Conservation (phyloP, 192 early-diverging fungal species). For the Coemansia sp. region DNA sequence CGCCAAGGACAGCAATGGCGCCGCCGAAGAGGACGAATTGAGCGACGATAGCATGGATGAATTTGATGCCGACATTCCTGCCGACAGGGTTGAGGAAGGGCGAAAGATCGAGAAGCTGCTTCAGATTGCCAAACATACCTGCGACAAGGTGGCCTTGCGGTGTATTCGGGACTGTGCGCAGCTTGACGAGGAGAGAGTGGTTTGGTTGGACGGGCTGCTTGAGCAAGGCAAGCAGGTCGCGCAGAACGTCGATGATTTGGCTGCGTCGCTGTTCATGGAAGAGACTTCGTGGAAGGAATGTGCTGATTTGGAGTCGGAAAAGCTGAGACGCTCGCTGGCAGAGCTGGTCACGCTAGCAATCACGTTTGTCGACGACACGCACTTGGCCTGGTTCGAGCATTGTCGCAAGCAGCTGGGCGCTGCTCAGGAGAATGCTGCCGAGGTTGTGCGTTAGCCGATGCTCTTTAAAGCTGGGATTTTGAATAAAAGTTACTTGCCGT, state of each 20-base stretch:
- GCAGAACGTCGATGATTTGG: slow-evolving; percentile 25
- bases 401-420: slow-evolving; percentile 30
- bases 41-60: slow-evolving; percentile 46
- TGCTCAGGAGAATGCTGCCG: slow-evolving; percentile 6
- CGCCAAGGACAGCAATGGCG: background rate
- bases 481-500: too few relatives aligned
- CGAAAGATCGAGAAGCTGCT: slow-evolving; percentile 26
- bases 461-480: background rate
- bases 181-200: slow-evolving; percentile 29
- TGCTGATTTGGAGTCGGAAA: slow-evolving; percentile 10
- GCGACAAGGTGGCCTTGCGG: slow-evolving; percentile 41
- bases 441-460: slow-evolving; percentile 17
- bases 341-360: slow-evolving; percentile 34
- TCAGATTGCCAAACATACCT: slow-evolving; percentile 19
- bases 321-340: slow-evolving; percentile 10
- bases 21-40: background rate
- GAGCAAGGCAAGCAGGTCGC: slow-evolving; percentile 36
- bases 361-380: slow-evolving; percentile 48
- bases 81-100: slow-evolving; percentile 23
- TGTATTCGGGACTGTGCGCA: slow-evolving; percentile 42
- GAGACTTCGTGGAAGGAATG: slow-evolving; percentile 21
- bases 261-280: slow-evolving; percentile 27
- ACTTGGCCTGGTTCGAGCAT: slow-evolving; percentile 43
- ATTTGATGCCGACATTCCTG: slow-evolving; percentile 34
- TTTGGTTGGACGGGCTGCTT: slow-evolving; percentile 47